Conservation (phyloP, 441 rosid species). For the Euphorbia schlechtendalii region DNA sequence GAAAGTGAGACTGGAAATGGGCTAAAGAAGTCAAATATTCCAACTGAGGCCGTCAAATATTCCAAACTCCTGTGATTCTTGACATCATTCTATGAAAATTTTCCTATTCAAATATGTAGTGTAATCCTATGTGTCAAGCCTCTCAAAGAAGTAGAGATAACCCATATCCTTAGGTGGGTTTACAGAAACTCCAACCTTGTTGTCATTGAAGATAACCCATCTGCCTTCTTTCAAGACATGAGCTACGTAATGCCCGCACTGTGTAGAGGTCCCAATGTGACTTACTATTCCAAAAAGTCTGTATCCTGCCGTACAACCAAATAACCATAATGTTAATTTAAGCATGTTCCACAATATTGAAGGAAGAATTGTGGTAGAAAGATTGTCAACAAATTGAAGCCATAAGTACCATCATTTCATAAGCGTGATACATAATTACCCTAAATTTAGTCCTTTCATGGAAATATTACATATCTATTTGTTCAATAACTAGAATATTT, state of each 20-base stretch:
- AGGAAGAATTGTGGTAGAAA: background rate
- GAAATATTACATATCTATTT: too few species aligned
- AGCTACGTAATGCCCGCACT: constrained; percentile 93
- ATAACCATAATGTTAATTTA: background rate
- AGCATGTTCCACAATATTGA: background rate
- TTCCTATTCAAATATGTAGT: background rate
- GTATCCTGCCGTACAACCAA: too few species aligned
- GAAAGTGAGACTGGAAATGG: too few species aligned
- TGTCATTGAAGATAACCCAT: constrained; percentile 91
- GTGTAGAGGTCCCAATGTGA: constrained; percentile 93
- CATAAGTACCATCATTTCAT: too few species aligned
- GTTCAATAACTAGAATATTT: background rate
- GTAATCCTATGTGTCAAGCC: constrained; percentile 45
- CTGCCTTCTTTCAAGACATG: constrained; percentile 81
- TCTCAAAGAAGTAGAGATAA: constrained; percentile 85
- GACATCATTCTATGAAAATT: background rate
- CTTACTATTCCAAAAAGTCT: constrained; percentile 82
- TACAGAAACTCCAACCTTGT: constrained; percentile 78
- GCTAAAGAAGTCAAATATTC: background rate
- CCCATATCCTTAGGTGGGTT: constrained; percentile 98
- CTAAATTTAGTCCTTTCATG: too few species aligned
- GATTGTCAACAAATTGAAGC: background rate
- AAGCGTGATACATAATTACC: too few species aligned
- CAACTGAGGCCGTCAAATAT: background rate
- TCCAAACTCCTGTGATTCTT: background rate